These are phyloP conservation scores for Stachybotrys elegans DNA, from an alignment of 2,329 filamentous ascomycete species.

Conservation along the genomic window DNA sequence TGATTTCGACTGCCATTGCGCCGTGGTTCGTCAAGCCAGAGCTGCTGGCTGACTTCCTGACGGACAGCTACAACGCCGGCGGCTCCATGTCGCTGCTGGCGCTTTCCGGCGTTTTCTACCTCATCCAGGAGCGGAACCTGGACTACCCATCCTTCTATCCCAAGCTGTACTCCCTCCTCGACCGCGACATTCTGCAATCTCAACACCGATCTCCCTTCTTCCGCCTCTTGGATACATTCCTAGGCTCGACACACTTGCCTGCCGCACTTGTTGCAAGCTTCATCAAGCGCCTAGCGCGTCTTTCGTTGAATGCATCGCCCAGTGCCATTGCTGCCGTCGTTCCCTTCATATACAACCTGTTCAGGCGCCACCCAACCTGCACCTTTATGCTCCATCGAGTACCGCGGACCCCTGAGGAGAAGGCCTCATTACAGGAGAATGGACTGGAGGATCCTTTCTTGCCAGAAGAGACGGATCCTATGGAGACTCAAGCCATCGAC, in stretches of 20 bases:
- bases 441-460: constrained; percentile 71
- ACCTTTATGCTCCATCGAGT: constrained; percentile 95
- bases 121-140: constrained; percentile 89
- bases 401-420: constrained; percentile 51
- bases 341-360: constrained; percentile 92
- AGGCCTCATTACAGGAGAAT: constrained; percentile 54
- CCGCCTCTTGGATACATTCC: constrained; percentile 83
- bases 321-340: constrained; percentile 83
- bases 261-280: constrained; percentile 90
- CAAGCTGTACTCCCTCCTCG: constrained; percentile 89
- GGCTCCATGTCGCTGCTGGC: constrained; percentile 84
- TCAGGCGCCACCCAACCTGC: constrained; percentile 83
- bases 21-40: constrained; percentile 89
- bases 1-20: constrained; percentile 72
- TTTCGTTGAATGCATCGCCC: constrained; percentile 84
- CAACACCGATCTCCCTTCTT: constrained; percentile 94
- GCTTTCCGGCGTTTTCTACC: constrained; percentile 87
- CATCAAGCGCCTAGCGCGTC: constrained; percentile 82
- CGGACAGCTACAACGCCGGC: constrained; percentile 84
- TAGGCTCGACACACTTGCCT: constrained; percentile 87
- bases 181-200: constrained; percentile 82
- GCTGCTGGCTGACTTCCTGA: constrained; percentile 90
- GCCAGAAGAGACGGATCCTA: constrained; percentile 71
- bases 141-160: constrained; percentile 93
- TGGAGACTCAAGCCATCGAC: constrained; percentile 81